Evolutionary conservation across 805 yeast species (phyloP).

Genomic region (Yamadazyma phyllophila): DNA sequence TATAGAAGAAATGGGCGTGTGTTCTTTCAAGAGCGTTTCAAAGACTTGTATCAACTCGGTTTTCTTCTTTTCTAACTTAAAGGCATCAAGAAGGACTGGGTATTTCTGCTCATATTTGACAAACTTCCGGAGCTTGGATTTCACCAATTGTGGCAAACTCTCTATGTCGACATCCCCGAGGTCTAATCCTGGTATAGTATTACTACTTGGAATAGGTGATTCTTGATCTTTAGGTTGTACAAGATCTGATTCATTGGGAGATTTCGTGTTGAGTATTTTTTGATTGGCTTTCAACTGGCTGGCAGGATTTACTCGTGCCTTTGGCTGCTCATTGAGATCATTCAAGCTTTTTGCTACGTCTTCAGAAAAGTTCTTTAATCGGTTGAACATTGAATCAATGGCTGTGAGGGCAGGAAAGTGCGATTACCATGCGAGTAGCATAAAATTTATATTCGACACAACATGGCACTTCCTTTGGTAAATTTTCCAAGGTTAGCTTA

Average conservation of each 20-base stretch:
- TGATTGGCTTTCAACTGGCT: constrained; percentile 32
- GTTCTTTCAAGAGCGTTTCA: constrained; percentile 69
- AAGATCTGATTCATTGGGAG: constrained; percentile 48
- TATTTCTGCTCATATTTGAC: constrained; percentile 88
- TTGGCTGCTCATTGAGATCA: constrained; percentile 25
- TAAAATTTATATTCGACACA: no score
- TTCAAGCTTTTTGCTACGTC: constrained; percentile 45
- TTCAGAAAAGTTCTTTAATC: constrained; percentile 41
- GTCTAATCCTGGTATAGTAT: constrained; percentile 5
- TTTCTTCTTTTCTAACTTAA: constrained; percentile 73
- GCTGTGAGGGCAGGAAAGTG: not conserved
- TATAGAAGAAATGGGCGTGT: constrained; percentile 77
- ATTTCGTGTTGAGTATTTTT: constrained; percentile 35
- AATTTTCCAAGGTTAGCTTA: no score
- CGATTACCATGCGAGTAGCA: not conserved
- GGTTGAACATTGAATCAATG: constrained; percentile 29
- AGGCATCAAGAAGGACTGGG: constrained; percentile 81
- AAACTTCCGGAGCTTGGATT: constrained; percentile 67
- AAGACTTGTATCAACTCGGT: constrained; percentile 56
- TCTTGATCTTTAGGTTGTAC: constrained; percentile 44
- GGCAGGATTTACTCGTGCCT: constrained; percentile 17
- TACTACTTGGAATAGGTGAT: not conserved
- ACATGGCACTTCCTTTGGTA: no score
- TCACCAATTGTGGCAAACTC: constrained; percentile 56
- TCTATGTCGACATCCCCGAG: constrained; percentile 25